These are phyloP conservation scores for Lactarius trivialis DNA, from an alignment of 768 basidiomycete genomes.

Conservation along the genomic window DNA sequence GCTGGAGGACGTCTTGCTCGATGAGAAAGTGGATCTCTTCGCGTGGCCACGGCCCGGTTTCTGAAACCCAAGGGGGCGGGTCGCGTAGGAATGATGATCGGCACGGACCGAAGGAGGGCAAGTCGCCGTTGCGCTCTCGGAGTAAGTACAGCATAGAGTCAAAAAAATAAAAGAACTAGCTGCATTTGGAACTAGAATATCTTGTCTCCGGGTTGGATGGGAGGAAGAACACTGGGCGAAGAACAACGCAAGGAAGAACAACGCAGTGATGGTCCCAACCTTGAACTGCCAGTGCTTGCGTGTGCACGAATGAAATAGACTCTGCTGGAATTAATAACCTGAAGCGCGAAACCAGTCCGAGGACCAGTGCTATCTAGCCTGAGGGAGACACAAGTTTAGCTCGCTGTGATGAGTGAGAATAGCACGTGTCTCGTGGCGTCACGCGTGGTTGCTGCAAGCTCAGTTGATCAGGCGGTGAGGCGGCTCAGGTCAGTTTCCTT, in stretches of 20 bases:
- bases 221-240: neutral
- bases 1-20: neutral
- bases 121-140: conserved; percentile 14
- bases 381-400: too few species aligned
- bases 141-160: neutral
- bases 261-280: neutral
- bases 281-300: neutral
- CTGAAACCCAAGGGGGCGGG: conserved; percentile 8
- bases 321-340: neutral
- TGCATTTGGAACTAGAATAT: conserved; percentile 7
- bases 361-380: neutral
- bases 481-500: neutral
- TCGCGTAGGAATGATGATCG: conserved; percentile 17
- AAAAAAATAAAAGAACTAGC: conserved; percentile 8
- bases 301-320: neutral
- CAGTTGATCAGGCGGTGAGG: neutral
- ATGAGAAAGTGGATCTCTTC: conserved; percentile 5
- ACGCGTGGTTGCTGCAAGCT: conserved; percentile 13
- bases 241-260: neutral
- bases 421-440: conserved; percentile 17
- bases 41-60: conserved; percentile 18
- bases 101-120: conserved; percentile 14
- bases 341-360: neutral
- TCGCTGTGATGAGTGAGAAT: neutral
- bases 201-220: neutral